These are phyloP conservation scores for Serendipita vermifera DNA, from an alignment of 768 basidiomycete species.

Conservation along the genomic window DNA sequence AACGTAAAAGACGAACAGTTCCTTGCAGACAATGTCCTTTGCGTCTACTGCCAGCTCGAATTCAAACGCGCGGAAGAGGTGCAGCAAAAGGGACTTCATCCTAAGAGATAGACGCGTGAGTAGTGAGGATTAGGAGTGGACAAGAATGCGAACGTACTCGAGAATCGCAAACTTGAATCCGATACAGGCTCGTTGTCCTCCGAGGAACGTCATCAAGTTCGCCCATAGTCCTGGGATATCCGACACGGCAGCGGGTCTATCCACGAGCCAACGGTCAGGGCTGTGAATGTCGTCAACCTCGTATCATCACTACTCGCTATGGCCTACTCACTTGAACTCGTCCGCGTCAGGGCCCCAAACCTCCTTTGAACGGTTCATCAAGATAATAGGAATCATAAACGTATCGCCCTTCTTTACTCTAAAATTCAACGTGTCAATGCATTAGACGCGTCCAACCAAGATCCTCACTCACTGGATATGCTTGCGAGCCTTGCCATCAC, in stretches of 20 bases:
- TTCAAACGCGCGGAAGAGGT: neutral
- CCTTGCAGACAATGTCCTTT: no score
- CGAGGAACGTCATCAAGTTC: constrained; percentile 47
- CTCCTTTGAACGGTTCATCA: constrained; percentile 37
- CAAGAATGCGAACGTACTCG: constrained; percentile 29
- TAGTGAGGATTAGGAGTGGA: neutral
- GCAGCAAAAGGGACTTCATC: neutral
- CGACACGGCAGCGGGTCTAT: constrained; percentile 30
- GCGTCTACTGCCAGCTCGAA: no score
- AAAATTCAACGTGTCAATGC: no score
- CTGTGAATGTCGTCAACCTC: constrained; percentile 23
- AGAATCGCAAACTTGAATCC: constrained; percentile 51
- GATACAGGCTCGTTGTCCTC: constrained; percentile 53
- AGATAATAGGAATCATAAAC: constrained; percentile 37
- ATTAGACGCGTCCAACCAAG: no score
- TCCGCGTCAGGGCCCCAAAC: constrained; percentile 52
- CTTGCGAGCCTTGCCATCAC: constrained; percentile 8
- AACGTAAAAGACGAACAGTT: no score
- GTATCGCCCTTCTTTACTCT: constrained; percentile 32
- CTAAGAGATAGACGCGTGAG: no score
- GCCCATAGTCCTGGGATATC: constrained; percentile 48
- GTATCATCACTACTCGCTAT: neutral
- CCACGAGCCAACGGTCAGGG: constrained; percentile 48
- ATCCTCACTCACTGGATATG: constrained; percentile 7
- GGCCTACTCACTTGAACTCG: constrained; percentile 41